A percentile compares a stretch with the other conserved stretches of the same genome.
Conservation (phyloP, 345 rosid species). For the Triadica sebifera region DNA sequence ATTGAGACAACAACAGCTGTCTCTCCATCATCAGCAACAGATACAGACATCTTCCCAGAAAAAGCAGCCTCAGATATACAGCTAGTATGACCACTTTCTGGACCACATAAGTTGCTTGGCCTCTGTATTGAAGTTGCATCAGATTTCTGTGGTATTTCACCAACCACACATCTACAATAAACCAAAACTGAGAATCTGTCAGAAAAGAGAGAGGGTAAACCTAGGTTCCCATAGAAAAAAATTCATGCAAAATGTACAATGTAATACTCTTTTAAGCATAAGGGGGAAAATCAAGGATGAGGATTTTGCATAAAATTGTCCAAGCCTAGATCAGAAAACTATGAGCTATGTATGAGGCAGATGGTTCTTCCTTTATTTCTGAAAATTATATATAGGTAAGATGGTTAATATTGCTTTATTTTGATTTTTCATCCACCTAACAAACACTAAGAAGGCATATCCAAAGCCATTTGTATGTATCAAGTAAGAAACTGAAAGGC, state of each 20-base stretch:
- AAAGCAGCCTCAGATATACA: constrained; percentile 49
- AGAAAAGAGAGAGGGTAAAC: constrained; percentile 2
- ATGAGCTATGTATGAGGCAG: not conserved
- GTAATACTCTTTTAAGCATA: not conserved
- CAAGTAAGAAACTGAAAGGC: not conserved
- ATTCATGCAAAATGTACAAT: not conserved
- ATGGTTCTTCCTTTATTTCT: not conserved
- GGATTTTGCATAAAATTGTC: not conserved
- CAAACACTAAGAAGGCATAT: not conserved
- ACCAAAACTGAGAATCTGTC: constrained; percentile 16
- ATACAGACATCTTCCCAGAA: constrained; percentile 67
- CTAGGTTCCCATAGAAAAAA: not conserved
- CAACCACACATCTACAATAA: constrained; percentile 57
- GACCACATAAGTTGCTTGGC: constrained; percentile 37
- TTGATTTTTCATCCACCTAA: not conserved
- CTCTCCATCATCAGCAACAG: constrained; percentile 92
- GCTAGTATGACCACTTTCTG: constrained; percentile 39
- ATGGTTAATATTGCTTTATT: not conserved
- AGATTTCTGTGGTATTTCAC: constrained; percentile 46
- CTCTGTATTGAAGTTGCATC: constrained; percentile 37
- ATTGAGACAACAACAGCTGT: constrained; percentile 88
- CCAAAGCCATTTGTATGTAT: constrained; percentile 3
- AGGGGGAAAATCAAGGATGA: not conserved
- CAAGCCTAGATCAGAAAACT: constrained; percentile 3
- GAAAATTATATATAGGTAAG: not conserved